Conservation (phyloP, 2,329 filamentous ascomycete species). For the Parasarocladium wereldwijsianum region DNA sequence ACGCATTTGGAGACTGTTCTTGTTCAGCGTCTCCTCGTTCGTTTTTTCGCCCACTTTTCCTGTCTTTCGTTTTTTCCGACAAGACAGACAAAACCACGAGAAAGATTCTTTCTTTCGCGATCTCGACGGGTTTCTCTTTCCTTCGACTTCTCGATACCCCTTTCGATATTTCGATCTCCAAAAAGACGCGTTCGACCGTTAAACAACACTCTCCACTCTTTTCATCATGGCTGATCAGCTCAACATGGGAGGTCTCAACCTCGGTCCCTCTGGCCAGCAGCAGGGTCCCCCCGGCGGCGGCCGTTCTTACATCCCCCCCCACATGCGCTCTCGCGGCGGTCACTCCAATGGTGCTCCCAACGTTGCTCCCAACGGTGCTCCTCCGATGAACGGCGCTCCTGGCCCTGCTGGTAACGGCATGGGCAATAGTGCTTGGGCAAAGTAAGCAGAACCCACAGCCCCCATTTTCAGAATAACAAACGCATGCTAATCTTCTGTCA, state of each 20-base stretch:
- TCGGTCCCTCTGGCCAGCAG: slow-evolving; percentile 30
- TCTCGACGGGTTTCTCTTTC: slow-evolving; percentile 9
- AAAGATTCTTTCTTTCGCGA: too few relatives aligned
- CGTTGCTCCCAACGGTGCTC: slow-evolving; percentile 13
- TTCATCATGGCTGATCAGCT: slow-evolving; percentile 66
- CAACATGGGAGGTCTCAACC: slow-evolving; percentile 63
- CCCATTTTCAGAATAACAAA: neutral
- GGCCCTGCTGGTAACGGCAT: slow-evolving; percentile 28
- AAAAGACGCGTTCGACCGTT: slow-evolving; percentile 2
- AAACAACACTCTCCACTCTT: neutral
- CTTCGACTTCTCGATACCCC: slow-evolving; percentile 13
- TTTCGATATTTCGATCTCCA: slow-evolving; percentile 14
- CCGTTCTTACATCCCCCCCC: slow-evolving; percentile 74
- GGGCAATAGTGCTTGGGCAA: slow-evolving; percentile 50
- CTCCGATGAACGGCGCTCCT: slow-evolving; percentile 22
- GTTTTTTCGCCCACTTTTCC: slow-evolving; percentile 14
- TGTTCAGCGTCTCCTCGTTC: slow-evolving; percentile 7
- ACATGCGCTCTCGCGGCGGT: slow-evolving; percentile 50
- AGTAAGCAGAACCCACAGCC: slow-evolving; percentile 26
- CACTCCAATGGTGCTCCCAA: slow-evolving; percentile 7
- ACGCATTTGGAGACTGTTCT: slow-evolving; percentile 7
- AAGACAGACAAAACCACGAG: too few relatives aligned
- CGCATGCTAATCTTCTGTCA: slow-evolving; percentile 9
- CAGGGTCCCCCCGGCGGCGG: slow-evolving; percentile 12
- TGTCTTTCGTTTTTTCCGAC: slow-evolving; percentile 15